Evolutionary conservation across 345 rosid species (phyloP), one percentile per base, ranked within the genome.

Genomic region (Geranium rotundifolium): DNA sequence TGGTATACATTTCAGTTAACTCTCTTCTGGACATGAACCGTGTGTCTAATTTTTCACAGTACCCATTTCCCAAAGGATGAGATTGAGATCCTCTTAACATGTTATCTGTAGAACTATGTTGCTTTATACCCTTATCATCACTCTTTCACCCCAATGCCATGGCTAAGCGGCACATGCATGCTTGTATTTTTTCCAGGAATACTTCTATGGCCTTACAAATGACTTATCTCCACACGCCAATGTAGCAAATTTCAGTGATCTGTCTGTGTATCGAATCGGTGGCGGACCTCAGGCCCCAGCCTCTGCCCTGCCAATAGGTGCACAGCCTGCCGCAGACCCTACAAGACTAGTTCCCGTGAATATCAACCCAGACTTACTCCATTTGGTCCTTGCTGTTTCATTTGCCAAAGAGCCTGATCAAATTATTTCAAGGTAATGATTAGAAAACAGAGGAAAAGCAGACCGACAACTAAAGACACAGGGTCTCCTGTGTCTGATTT

Each of bases 281-380:
- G 96, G 91, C 8, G 95, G 90, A 60, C 95, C 95, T 20, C 95
- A 83, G 71, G 96, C 96, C 67, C 90, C 95, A 50, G 84, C 73
- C 63, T 88, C 96, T 41, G 96, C 95, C 67, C 77, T 83, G 17
- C 97, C 97, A 19, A 83, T 86, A 5, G 95, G 95, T 23, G 85
- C 90, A 34, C 78, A 81, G 63, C 81, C 90, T 59, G 78, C 82
- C 63, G 81, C 99, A 54, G 83, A 84, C 57, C 88, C 85, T 6
- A 77, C 85, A 34, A 83, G 89, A 65, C 71, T 81, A 59, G 69
- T 87, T 0, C 84, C 84, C 60, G 86, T 82, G 56, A 88, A 70
- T 67, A 68, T 85, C 13, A 86, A 79, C 65, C 73, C 70, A 54
- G 84, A 86, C 70, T 60, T 88, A 65, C 82, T 84, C 62, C 91